phyloP scores from a whole-genome alignment of 139 green algal genomes.

The Tetraselmis striata region DNA sequence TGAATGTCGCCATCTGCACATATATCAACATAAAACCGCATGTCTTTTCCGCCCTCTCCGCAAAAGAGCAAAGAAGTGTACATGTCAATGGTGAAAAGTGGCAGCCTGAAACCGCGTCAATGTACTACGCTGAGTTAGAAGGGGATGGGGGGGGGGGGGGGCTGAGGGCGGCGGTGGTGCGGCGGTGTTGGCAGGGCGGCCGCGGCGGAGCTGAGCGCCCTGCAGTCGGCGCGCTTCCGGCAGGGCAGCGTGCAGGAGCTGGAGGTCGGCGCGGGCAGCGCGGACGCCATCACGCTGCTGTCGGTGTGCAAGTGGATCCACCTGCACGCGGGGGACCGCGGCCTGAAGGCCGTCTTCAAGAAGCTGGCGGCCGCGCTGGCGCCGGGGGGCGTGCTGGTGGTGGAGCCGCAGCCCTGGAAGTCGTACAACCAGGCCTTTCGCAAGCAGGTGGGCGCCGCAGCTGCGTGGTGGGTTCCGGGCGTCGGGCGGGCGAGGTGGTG shows the following conservation, averaged over 20 bases:
- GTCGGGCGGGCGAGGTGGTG: too few relatives aligned
- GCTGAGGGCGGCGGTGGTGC: too few relatives aligned
- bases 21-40: too few relatives aligned
- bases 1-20: too few relatives aligned
- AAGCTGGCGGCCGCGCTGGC: slow-evolving; percentile 28
- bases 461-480: neutral
- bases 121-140: too few relatives aligned
- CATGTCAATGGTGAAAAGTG: neutral
- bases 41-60: neutral
- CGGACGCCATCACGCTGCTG: slow-evolving; percentile 57
- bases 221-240: neutral
- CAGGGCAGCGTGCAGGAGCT: slow-evolving; percentile 9
- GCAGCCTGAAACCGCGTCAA: too few relatives aligned
- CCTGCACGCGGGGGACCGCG: slow-evolving; percentile 78
- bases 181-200: neutral
- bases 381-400: slow-evolving; percentile 69
- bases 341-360: slow-evolving; percentile 61
- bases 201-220: slow-evolving; percentile 2
- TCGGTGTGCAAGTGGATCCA: slow-evolving; percentile 94
- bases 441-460: slow-evolving; percentile 39
- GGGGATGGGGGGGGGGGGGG: too few relatives aligned
- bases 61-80: too few relatives aligned
- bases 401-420: slow-evolving; percentile 87
- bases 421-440: slow-evolving; percentile 62
- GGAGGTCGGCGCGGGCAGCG: neutral